Evolutionary conservation across 2,329 filamentous ascomycete species (phyloP).

Genomic region (Alternaria postmessia): DNA sequence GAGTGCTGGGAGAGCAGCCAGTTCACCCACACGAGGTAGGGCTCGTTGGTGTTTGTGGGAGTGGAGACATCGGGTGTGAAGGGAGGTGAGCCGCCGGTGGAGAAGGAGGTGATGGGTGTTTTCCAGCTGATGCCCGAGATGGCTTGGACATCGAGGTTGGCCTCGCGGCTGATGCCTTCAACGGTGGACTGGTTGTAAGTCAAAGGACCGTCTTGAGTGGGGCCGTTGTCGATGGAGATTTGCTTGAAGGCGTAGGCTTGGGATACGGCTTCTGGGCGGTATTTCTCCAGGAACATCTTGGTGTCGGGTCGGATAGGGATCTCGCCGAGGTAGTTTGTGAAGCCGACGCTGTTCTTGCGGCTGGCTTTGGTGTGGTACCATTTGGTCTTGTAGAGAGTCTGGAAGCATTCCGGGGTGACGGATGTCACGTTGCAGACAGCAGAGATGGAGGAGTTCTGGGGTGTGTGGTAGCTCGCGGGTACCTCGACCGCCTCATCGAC

Average conservation of each 20-base stretch:
- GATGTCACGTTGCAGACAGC: conserved; percentile 60
- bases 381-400: conserved; percentile 63
- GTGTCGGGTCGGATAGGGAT: conserved; percentile 64
- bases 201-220: conserved; percentile 56
- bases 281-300: conserved; percentile 63
- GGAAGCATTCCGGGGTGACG: conserved; percentile 63
- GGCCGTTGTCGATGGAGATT: conserved; percentile 64
- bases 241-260: conserved; percentile 64
- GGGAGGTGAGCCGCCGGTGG: conserved; percentile 65
- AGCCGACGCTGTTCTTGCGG: conserved; percentile 57
- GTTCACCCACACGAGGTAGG: conserved; percentile 70
- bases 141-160: conserved; percentile 71
- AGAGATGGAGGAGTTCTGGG: conserved; percentile 44
- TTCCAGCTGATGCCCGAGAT: conserved; percentile 64
- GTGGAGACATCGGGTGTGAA: conserved; percentile 59
- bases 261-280: conserved; percentile 59
- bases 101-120: conserved; percentile 65
- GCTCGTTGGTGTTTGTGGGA: conserved; percentile 68
- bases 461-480: conserved; percentile 38
- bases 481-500: conserved; percentile 32
- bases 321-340: conserved; percentile 61
- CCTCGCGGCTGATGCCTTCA: conserved; percentile 59
- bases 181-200: conserved; percentile 39
- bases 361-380: conserved; percentile 58
- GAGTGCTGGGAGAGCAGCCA: conserved; percentile 64